Base-by-base conservation (phyloP, 2,329 filamentous ascomycete genomes). In the Dactylellina drechsleri region DNA sequence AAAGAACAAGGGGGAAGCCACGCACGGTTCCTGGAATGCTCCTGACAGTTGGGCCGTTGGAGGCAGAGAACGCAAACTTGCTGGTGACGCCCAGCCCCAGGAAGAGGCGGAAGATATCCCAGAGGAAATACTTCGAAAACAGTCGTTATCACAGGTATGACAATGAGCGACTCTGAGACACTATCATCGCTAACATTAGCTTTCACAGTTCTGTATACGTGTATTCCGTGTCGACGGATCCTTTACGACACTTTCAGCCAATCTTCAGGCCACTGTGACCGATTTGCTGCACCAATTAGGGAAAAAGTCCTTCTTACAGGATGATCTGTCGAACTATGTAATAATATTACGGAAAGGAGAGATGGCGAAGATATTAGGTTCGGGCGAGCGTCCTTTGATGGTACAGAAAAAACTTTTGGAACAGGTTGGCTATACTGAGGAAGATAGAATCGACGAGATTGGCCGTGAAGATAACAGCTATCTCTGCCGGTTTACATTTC, bases 401-500 rank as follows among this genome's bases (percentile, higher is more conserved):
- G 92, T 99, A 80, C 95, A 99, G 81, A 98, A 97, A 83, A 87
- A 90, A 56, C 85, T 99, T 16, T 84, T 99, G 16, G 91, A 97
- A 82, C 93, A 97, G 82, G 91, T 94, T 62, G 95, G 95, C 8
- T 99, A 98, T 80, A 90, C 92, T 68, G 89, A 92, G 36, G 88
- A 88, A 66, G 95, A 99, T 82, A 89, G 89, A 45, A 89, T 99
- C 53, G 94, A 97, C 81, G 95, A 98, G 77, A 88, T 99, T 61
- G 95, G 95, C 28, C 89, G 95, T 68, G 95, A 99, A 82, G 95
- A 99, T 84, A 97, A 98, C 82, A 96, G 93, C 81, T 99, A 98
- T 79, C 86, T 99, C 12, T 96, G 93, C 81, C 91, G 95, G 4
- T 98, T 99, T 83, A 92, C 95, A 73, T 99, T 99, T 82, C 85